A percentile compares a stretch with the other conserved stretches of the same genome.
These are phyloP conservation scores for Capronia epimyces DNA, from an alignment of 2,329 filamentous ascomycete genomes.

Conservation along the genomic window DNA sequence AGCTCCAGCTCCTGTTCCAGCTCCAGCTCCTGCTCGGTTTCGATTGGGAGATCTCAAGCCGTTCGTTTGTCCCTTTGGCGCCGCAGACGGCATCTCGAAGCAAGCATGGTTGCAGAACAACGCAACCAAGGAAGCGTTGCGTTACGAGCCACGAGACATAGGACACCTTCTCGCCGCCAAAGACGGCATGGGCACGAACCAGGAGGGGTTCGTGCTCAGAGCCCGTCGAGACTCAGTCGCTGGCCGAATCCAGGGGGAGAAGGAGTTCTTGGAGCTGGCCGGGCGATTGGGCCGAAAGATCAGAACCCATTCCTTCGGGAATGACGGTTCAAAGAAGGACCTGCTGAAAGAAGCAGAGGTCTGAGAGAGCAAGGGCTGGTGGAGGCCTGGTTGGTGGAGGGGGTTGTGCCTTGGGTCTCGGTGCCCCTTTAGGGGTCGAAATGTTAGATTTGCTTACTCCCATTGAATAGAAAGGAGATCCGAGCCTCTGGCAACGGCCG, in stretches of 20 bases:
- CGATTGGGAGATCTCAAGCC: background rate
- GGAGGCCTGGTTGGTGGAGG: background rate
- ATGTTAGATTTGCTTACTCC: background rate
- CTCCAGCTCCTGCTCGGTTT: background rate
- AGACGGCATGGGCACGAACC: constrained; percentile 14
- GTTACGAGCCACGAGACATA: constrained; percentile 12
- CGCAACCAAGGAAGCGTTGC: constrained; percentile 1
- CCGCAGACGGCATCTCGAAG: constrained; percentile 14
- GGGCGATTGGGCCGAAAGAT: background rate
- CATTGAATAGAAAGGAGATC: background rate
- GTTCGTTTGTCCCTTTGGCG: constrained; percentile 4
- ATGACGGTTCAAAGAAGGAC: constrained; percentile 13
- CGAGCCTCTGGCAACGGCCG: background rate
- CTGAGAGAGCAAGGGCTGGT: constrained; percentile 11
- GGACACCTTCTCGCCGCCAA: constrained; percentile 19
- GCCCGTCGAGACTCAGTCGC: constrained; percentile 14
- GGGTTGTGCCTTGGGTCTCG: background rate
- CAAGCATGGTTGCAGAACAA: constrained; percentile 12
- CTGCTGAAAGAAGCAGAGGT: constrained; percentile 18
- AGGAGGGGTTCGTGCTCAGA: constrained; percentile 9
- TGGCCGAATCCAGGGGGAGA: constrained; percentile 14
- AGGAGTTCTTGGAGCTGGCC: constrained; percentile 12
- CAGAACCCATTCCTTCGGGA: constrained; percentile 16
- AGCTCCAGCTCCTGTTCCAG: background rate
- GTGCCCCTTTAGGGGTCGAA: background rate